Evolutionary conservation across 176 grass and related monocot genomes (phyloP).

Genomic region (Zizania latifolia): DNA sequence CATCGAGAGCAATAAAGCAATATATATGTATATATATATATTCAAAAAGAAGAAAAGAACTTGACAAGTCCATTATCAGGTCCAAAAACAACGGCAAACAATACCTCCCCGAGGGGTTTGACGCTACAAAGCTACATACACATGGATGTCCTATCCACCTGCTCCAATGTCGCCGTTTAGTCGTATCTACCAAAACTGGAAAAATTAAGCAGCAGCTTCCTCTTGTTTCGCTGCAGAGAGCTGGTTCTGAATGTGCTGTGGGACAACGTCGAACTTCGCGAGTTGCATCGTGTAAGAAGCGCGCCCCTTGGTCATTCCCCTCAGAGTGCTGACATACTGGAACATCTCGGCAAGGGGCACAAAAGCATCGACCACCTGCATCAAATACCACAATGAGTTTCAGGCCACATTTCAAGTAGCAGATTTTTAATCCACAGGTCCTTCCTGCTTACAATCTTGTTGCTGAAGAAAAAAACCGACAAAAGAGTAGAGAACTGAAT

Average conservation of each 20-base stretch:
- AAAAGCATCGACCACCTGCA: constrained; percentile 73
- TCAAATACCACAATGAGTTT: background rate
- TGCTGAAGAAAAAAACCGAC: background rate
- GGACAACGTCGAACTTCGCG: constrained; percentile 79
- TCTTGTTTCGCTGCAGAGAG: constrained; percentile 53
- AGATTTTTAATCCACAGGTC: background rate
- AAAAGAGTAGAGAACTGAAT: background rate
- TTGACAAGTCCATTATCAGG: constrained; percentile 36
- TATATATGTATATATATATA: no score
- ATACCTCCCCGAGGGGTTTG: constrained; percentile 13
- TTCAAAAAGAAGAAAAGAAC: constrained; percentile 11
- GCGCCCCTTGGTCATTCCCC: constrained; percentile 90
- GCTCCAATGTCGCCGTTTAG: constrained; percentile 1
- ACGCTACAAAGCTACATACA: constrained; percentile 45
- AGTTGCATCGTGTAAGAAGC: constrained; percentile 97
- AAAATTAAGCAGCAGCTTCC: constrained; percentile 62
- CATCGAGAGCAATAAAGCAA: background rate
- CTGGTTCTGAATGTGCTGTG: constrained; percentile 81
- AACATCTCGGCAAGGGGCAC: constrained; percentile 98
- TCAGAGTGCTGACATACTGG: constrained; percentile 83
- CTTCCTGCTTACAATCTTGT: background rate
- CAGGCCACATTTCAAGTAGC: background rate
- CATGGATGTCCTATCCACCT: constrained; percentile 34
- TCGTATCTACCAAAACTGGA: constrained; percentile 26
- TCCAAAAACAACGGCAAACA: constrained; percentile 50